Conservation (phyloP, 495 filamentous ascomycete species). For the Aspergillus heteromorphus region DNA sequence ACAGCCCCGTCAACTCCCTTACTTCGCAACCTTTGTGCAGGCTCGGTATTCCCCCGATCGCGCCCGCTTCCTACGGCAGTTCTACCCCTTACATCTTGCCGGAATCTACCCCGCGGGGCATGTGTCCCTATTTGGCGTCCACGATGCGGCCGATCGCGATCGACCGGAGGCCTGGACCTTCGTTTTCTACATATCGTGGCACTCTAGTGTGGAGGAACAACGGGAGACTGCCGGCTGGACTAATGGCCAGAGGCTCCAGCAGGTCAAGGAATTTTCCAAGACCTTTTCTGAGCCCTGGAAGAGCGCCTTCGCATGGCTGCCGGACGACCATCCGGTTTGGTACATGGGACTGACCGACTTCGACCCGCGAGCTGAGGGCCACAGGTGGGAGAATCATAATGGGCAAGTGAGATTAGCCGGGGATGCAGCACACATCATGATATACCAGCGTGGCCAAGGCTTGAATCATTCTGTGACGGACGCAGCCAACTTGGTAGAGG, state of each 20-base stretch:
- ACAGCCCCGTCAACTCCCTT: conserved; percentile 17
- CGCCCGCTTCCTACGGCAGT: conserved; percentile 26
- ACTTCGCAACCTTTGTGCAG: conserved; percentile 31
- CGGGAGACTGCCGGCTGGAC: conserved; percentile 13
- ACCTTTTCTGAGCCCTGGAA: conserved; percentile 16
- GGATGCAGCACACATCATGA: conserved; percentile 50
- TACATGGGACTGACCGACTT: conserved; percentile 25
- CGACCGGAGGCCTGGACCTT: conserved; percentile 43
- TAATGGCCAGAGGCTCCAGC: conserved; percentile 12
- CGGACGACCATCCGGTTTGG: conserved; percentile 21
- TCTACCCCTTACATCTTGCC: conserved; percentile 22
- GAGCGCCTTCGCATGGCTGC: conserved; percentile 17
- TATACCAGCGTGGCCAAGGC: conserved; percentile 44
- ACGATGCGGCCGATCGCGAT: conserved; percentile 32
- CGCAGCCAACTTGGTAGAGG: conserved; percentile 34
- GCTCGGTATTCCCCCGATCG: conserved; percentile 25
- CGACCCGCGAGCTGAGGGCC: conserved; percentile 10
- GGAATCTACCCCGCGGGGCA: conserved; percentile 16
- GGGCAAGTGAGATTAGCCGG: conserved; percentile 44
- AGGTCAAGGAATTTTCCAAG: conserved; percentile 18
- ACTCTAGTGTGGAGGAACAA: conserved; percentile 26
- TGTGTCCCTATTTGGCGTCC: conserved; percentile 23
- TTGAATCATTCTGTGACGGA: conserved; percentile 45
- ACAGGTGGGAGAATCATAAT: conserved; percentile 29
- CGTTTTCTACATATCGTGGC: conserved; percentile 30